Percentiles rank a stretch among this genome's conserved stretches.
These are phyloP conservation scores for Metschnikowia orientalis DNA, from an alignment of 805 yeast genomes.

Conservation along the genomic window DNA sequence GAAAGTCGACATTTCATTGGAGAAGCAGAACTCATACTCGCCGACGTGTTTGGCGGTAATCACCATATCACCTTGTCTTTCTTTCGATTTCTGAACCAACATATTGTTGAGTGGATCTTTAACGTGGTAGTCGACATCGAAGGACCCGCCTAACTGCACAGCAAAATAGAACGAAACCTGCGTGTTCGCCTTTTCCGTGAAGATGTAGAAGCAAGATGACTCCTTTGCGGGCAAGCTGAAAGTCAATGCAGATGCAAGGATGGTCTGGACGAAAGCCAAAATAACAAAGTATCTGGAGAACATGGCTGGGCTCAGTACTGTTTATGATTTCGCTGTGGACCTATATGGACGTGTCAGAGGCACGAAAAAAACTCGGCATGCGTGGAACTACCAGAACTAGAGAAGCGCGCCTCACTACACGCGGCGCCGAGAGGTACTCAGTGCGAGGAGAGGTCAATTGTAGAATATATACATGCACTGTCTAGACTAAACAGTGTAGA, in stretches of 20 bases:
- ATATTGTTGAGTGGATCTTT: conserved; percentile 54
- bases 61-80: conserved; percentile 76
- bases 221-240: conserved; percentile 74
- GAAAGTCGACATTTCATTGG: conserved; percentile 74
- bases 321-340: too few relatives aligned
- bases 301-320: too few relatives aligned
- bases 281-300: conserved; percentile 15
- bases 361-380: conserved; percentile 8
- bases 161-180: conserved; percentile 76
- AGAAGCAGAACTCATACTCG: conserved; percentile 84
- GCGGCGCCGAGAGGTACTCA: too few relatives aligned
- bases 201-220: conserved; percentile 64
- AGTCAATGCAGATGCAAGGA: conserved; percentile 58
- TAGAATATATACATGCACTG: background rate
- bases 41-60: conserved; percentile 64
- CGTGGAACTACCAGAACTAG: conserved; percentile 7
- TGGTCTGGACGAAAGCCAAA: conserved; percentile 27
- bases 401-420: too few relatives aligned
- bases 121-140: conserved; percentile 70
- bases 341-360: conserved; percentile 10
- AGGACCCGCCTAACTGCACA: conserved; percentile 75
- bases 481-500: conserved; percentile 22
- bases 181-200: conserved; percentile 55
- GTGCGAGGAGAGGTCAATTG: background rate
- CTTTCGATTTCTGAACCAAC: conserved; percentile 52